Conservation (phyloP, 164 flowering plant genomes). For the Houttuynia cordata region DNA sequence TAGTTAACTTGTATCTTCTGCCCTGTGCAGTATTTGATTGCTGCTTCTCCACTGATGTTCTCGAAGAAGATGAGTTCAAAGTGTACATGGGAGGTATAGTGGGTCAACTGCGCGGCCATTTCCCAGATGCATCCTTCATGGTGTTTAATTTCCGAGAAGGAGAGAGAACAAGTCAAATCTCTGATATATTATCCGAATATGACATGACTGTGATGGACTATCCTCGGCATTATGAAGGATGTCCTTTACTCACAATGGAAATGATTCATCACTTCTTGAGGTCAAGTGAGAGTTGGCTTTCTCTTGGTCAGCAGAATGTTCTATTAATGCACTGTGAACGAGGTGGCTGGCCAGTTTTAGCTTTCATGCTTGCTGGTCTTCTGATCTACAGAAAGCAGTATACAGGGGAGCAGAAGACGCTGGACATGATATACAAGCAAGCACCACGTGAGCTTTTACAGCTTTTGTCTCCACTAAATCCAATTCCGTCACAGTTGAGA, state of each 20-base stretch:
- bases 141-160: constrained; percentile 80
- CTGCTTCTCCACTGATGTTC: constrained; percentile 67
- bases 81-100: constrained; percentile 58
- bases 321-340: constrained; percentile 88
- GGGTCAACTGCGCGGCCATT: constrained; percentile 49
- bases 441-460: constrained; percentile 86
- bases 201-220: constrained; percentile 94
- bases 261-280: constrained; percentile 78
- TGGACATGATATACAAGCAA: constrained; percentile 89
- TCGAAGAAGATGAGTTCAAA: constrained; percentile 54
- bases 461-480: constrained; percentile 64
- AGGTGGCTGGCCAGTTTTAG: constrained; percentile 93
- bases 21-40: constrained; percentile 66
- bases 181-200: constrained; percentile 44
- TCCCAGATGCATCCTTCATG: constrained; percentile 71
- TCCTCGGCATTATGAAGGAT: constrained; percentile 82
- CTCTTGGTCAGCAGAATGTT: constrained; percentile 64
- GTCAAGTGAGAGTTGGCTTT: constrained; percentile 91
- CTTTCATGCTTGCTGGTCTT: constrained; percentile 89
- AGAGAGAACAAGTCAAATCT: constrained; percentile 37
- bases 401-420: constrained; percentile 75
- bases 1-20: neutral
- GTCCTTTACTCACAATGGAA: constrained; percentile 77
- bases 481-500: constrained; percentile 82
- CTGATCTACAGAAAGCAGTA: constrained; percentile 72